phyloP scores from a whole-genome alignment of 768 basidiomycete genomes.

The Amanita brunnescens region DNA sequence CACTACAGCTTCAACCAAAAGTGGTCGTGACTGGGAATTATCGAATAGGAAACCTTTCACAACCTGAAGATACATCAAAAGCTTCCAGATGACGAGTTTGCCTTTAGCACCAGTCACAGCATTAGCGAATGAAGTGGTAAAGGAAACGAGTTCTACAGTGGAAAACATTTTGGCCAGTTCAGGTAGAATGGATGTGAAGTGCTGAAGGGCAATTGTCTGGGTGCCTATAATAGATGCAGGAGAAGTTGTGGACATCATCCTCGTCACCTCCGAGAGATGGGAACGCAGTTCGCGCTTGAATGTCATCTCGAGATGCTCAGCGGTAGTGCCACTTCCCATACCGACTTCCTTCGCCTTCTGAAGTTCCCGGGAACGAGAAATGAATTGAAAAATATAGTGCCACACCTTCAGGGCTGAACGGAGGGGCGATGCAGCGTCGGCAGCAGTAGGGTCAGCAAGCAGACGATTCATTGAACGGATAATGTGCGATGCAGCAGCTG shows the following conservation, averaged over 20 bases:
- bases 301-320: slow-evolving; percentile 73
- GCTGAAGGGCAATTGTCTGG: slow-evolving; percentile 88
- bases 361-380: slow-evolving; percentile 80
- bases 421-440: slow-evolving; percentile 67
- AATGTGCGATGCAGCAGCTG: slow-evolving; percentile 75
- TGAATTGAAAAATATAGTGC: slow-evolving; percentile 95
- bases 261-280: slow-evolving; percentile 74
- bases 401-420: slow-evolving; percentile 92
- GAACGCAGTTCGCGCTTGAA: slow-evolving; percentile 80
- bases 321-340: slow-evolving; percentile 72
- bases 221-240: slow-evolving; percentile 92
- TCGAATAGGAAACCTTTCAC: slow-evolving; percentile 87
- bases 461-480: slow-evolving; percentile 83
- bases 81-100: slow-evolving; percentile 86
- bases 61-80: slow-evolving; percentile 90
- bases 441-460: slow-evolving; percentile 60
- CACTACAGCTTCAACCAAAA: slow-evolving; percentile 80
- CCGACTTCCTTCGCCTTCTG: slow-evolving; percentile 77
- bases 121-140: slow-evolving; percentile 83
- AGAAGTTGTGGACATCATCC: slow-evolving; percentile 75
- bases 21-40: slow-evolving; percentile 63
- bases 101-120: slow-evolving; percentile 71
- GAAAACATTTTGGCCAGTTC: slow-evolving; percentile 77
- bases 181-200: slow-evolving; percentile 88
- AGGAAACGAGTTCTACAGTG: slow-evolving; percentile 76